phyloP scores from a whole-genome alignment of 768 basidiomycete species.

The Russula emetica region DNA sequence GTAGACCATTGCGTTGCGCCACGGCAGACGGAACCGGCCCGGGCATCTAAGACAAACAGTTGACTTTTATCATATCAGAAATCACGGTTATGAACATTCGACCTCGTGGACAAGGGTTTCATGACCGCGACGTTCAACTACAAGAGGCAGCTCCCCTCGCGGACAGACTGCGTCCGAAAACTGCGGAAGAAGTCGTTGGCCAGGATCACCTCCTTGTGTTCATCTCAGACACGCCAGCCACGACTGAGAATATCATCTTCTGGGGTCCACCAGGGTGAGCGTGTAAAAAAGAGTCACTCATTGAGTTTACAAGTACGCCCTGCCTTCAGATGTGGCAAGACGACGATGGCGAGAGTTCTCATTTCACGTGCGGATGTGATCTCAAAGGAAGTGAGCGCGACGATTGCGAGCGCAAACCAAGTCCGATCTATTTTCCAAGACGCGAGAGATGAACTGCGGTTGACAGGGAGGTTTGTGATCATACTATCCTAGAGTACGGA shows the following conservation, averaged over 20 bases:
- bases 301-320: neutral
- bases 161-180: conserved; percentile 63
- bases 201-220: conserved; percentile 53
- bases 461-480: conserved; percentile 55
- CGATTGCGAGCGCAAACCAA: conserved; percentile 61
- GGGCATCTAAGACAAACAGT: neutral
- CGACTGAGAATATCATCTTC: conserved; percentile 56
- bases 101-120: neutral
- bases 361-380: conserved; percentile 53
- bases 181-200: conserved; percentile 65
- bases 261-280: conserved; percentile 73
- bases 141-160: conserved; percentile 52
- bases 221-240: conserved; percentile 47
- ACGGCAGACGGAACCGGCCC: neutral
- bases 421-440: conserved; percentile 72
- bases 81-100: neutral
- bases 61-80: too few species aligned
- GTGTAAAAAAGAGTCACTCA: neutral
- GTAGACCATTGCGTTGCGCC: too few species aligned
- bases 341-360: conserved; percentile 69
- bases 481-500: neutral
- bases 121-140: neutral
- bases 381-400: conserved; percentile 79
- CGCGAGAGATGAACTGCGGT: conserved; percentile 57
- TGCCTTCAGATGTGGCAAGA: conserved; percentile 57